Base-by-base conservation (phyloP, 139 green algal genomes). In the Haematococcus sp. region DNA sequence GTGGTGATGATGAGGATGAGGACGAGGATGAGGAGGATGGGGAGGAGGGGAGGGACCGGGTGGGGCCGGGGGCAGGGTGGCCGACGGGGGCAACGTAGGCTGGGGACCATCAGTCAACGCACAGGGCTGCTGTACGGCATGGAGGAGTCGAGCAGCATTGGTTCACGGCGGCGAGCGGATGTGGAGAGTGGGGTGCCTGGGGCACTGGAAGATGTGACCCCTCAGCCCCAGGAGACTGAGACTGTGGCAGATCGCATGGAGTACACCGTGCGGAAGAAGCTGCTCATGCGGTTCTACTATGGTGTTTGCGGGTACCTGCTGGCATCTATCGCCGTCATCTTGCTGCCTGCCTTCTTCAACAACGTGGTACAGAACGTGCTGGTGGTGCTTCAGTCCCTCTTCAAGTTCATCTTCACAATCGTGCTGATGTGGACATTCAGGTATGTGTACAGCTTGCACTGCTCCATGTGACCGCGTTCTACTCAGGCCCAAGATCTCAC, bases 161-260 rank as follows among this genome's bases (percentile, higher is more conserved):
- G 40, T 7, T 49, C 40, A 49, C 40, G 40, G 40, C 40, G 40
- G 40, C 40, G 40, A 19, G 40, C 7, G 7, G 40, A 49, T 49
- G 40, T 49, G 40, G 40, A 49, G 40, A 49, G 40, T 49, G 40
- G 40, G 40, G 7, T 7, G 40, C 40, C 7, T 7, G 40, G 40
- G 7, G 40, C 40, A 11, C 40, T 49, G 40, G 40, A 49, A 49
- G 40, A 49, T 49, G 22, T 61, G 54, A 61, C 15, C 9, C 54
- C 54, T 49, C 7, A 49, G 40, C 40, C 40, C 7, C 40, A 71
- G 28, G 72, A 74, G 78, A 69, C 74, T 7, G 69, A 71, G 13
- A 79, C 78, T 0, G 78, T 83, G 51, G 78, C 78, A 16, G 78
- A 83, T 59, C 67, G 63, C 35, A 30, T 83, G 3, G 74, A 83